Conservation (phyloP, 305 asterid species). For the Solanum chacoense region DNA sequence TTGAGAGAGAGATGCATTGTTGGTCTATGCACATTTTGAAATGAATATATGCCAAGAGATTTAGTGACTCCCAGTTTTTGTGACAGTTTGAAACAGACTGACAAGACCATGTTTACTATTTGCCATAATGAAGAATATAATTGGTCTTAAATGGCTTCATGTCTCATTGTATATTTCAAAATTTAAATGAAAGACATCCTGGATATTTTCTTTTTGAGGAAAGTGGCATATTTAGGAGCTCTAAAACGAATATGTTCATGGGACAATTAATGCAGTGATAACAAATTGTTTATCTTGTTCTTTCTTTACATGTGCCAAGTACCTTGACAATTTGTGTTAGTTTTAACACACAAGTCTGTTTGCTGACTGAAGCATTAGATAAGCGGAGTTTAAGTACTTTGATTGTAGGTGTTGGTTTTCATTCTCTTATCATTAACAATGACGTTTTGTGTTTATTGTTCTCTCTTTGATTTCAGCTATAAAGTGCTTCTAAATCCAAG, state of each 20-base stretch:
- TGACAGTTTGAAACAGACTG: background rate
- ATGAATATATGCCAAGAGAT: background rate
- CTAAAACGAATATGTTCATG: background rate
- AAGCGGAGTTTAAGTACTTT: background rate
- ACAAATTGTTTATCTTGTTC: background rate
- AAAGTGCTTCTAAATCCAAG: conserved; percentile 94
- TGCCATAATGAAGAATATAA: background rate
- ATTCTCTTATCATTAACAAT: background rate
- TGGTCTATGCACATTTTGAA: background rate
- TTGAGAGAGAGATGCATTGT: background rate
- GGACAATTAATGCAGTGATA: background rate
- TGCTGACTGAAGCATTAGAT: background rate
- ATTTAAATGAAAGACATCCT: background rate
- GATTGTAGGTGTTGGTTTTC: background rate
- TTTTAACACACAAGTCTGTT: background rate
- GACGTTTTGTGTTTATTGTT: background rate
- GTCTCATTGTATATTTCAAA: background rate
- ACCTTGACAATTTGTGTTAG: background rate
- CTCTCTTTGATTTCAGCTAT: conserved; percentile 35
- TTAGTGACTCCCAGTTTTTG: background rate
- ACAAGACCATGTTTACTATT: background rate
- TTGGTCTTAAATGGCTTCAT: background rate
- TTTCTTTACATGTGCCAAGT: background rate
- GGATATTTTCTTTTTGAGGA: background rate
- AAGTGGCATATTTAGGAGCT: background rate